Conservation (phyloP, 345 rosid genomes). For the Eucalyptus rudis region DNA sequence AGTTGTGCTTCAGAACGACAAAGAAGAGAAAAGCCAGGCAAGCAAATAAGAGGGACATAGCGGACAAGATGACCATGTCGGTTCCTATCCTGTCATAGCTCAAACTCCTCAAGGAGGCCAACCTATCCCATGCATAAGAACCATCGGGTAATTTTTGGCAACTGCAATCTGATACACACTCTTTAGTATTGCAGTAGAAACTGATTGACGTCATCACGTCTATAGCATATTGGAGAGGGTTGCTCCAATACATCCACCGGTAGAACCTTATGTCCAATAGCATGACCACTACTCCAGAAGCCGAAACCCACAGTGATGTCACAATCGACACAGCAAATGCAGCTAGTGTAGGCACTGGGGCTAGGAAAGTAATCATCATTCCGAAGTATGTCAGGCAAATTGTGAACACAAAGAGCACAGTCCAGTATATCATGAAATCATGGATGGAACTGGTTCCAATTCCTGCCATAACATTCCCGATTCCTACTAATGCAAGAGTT, state of each 20-base stretch:
- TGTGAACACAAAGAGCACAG: conserved; percentile 11
- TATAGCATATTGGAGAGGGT: conserved; percentile 12
- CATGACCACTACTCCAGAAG: conserved; percentile 14
- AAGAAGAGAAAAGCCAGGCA: conserved; percentile 13
- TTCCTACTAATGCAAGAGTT: conserved; percentile 14
- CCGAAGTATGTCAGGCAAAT: conserved; percentile 11
- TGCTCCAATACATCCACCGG: conserved; percentile 19
- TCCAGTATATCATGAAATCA: conserved; percentile 12
- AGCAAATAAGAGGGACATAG: conserved; percentile 12
- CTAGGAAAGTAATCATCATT: conserved; percentile 30
- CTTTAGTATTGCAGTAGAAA: conserved; percentile 2
- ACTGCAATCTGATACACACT: neutral
- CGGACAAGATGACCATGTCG: conserved; percentile 5
- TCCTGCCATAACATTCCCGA: conserved; percentile 16
- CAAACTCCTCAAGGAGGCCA: conserved; percentile 12
- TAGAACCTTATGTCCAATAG: conserved; percentile 11
- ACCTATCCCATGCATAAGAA: conserved; percentile 12
- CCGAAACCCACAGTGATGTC: conserved; percentile 14
- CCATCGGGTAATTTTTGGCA: conserved; percentile 15
- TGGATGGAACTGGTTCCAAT: conserved; percentile 1
- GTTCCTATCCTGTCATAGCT: neutral
- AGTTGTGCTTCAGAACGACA: conserved; percentile 15
- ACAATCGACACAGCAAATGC: conserved; percentile 21
- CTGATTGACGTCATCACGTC: conserved; percentile 1
- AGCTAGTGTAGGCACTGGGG: conserved; percentile 17